Percentiles rank a stretch among this genome's conserved stretches.
Conservation (phyloP, 805 yeast genomes). For the Ascoidea rubescens region DNA sequence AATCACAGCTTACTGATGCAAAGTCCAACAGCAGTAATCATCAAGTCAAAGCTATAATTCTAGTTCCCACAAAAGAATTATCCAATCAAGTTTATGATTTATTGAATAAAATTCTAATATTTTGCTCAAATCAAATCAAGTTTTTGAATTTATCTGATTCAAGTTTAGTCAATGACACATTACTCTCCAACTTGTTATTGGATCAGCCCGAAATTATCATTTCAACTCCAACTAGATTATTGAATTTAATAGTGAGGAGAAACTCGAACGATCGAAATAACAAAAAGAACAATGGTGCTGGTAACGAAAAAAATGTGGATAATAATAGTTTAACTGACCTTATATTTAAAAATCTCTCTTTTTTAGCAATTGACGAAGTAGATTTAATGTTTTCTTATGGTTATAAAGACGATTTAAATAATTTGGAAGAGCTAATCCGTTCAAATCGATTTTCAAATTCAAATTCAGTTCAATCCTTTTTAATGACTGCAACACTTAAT, state of each 20-base stretch:
- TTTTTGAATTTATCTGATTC: conserved; percentile 43
- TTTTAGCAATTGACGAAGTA: conserved; percentile 55
- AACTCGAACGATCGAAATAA: conserved; percentile 75
- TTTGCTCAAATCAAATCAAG: conserved; percentile 53
- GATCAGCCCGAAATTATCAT: conserved; percentile 73
- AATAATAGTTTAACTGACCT: conserved; percentile 27
- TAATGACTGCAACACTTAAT: conserved; percentile 92
- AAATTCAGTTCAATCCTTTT: conserved; percentile 57
- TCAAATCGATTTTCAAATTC: not conserved
- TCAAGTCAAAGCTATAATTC: conserved; percentile 42
- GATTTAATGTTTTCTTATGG: conserved; percentile 86
- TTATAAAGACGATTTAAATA: conserved; percentile 69
- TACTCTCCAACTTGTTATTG: conserved; percentile 52
- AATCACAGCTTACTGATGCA: conserved; percentile 11
- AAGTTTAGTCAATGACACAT: conserved; percentile 55
- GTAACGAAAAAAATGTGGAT: conserved; percentile 26
- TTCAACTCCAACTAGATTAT: conserved; percentile 75
- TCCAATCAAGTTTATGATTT: conserved; percentile 74
- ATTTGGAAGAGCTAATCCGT: conserved; percentile 45
- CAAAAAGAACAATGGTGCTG: conserved; percentile 67
- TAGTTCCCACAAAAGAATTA: conserved; percentile 90
- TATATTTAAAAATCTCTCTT: conserved; percentile 26
- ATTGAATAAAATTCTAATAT: conserved; percentile 50
- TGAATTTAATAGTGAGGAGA: conserved; percentile 46
- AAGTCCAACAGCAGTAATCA: conserved; percentile 16